phyloP scores from a whole-genome alignment of 257 asterid species.

The Capsicum baccatum region DNA sequence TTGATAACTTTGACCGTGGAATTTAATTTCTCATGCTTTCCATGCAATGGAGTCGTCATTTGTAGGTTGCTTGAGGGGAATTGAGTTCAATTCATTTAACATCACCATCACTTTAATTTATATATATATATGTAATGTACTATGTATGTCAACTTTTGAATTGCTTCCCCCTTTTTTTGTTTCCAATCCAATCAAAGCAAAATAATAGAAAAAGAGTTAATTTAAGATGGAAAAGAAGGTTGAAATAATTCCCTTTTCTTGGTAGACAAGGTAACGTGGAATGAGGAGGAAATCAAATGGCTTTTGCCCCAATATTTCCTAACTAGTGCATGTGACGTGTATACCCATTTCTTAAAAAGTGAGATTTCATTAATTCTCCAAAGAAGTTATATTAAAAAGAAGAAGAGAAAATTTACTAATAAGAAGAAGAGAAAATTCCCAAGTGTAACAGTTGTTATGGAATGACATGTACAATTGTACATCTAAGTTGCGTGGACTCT shows the following conservation, averaged over 20 bases:
- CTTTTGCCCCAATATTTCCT: background rate
- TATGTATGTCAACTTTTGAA: background rate
- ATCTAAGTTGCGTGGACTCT: background rate
- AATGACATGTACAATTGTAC: background rate
- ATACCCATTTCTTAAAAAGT: background rate
- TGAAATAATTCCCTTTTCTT: background rate
- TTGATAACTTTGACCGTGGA: background rate
- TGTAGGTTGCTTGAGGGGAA: background rate
- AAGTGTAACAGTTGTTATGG: background rate
- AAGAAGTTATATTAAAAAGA: background rate
- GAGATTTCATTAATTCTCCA: background rate
- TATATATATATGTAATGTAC: background rate
- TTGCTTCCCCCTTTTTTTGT: background rate
- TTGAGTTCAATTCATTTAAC: constrained; percentile 6
- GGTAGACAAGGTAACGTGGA: background rate
- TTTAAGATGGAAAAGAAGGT: background rate
- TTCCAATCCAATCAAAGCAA: background rate
- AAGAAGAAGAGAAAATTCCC: background rate
- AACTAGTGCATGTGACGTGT: constrained; percentile 22
- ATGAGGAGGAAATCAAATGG: constrained; percentile 1
- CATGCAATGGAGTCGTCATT: background rate
- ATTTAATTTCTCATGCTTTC: background rate
- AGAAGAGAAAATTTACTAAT: background rate
- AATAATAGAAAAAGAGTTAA: background rate
- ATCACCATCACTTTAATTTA: background rate